A percentile compares a stretch with the other conserved stretches of the same genome.
phyloP scores from a whole-genome alignment of 78 protist species.

The Mastigamoeba balamuthi region DNA sequence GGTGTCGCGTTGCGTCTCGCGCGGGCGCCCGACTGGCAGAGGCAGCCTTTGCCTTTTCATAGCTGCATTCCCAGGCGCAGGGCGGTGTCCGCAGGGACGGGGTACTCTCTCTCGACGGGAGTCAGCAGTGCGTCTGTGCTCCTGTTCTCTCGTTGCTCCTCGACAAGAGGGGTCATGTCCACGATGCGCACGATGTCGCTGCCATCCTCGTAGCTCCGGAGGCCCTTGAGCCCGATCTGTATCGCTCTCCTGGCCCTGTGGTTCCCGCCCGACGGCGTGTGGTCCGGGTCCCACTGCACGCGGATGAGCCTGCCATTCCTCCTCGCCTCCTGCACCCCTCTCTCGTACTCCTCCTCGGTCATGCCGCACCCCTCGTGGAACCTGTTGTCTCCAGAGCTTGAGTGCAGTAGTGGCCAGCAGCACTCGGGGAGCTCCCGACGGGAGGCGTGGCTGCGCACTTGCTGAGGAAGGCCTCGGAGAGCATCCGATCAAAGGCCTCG shows the following conservation, averaged over 20 bases:
- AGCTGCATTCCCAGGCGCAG: too few species aligned
- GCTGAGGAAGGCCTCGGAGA: background rate
- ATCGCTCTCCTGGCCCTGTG: background rate
- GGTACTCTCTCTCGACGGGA: background rate
- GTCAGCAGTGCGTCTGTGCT: background rate
- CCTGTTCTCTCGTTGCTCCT: background rate
- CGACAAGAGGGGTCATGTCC: background rate
- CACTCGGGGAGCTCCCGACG: too few species aligned
- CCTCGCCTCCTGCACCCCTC: background rate
- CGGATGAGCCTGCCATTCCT: background rate
- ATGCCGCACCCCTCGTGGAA: too few species aligned
- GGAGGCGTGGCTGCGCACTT: too few species aligned
- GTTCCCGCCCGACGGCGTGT: constrained; percentile 2
- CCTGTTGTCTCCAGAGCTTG: too few species aligned
- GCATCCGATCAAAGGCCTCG: constrained; percentile 7
- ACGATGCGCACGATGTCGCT: background rate
- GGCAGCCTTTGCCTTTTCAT: too few species aligned
- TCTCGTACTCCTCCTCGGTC: too few species aligned
- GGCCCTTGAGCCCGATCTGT: constrained; percentile 18
- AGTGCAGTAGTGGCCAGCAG: too few species aligned
- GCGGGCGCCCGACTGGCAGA: too few species aligned
- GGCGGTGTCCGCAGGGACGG: too few species aligned
- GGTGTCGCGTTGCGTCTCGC: too few species aligned
- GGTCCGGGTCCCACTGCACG: constrained; percentile 49
- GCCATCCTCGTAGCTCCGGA: background rate